Percentiles rank a stretch among this genome's conserved stretches.
Conservation (phyloP, 2,329 filamentous ascomycete species). For the Teratosphaeria nubilosa region DNA sequence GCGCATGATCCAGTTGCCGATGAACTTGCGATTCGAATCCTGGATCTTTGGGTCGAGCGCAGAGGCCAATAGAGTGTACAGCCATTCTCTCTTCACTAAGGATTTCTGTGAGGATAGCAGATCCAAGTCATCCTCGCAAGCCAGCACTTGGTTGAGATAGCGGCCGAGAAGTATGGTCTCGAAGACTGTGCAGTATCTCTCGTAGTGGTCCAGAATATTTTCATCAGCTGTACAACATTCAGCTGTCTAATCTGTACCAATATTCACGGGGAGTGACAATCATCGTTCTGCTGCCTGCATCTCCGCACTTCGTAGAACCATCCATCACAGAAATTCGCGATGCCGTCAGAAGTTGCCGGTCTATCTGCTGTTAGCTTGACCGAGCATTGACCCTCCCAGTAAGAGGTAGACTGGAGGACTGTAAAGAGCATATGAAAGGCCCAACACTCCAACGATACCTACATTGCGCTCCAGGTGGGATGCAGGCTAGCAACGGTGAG, state of each 20-base stretch:
- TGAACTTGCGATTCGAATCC: constrained; percentile 36
- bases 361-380: background rate
- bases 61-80: constrained; percentile 32
- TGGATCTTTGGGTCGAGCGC: constrained; percentile 33
- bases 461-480: background rate
- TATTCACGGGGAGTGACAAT: background rate
- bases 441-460: background rate
- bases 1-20: constrained; percentile 36
- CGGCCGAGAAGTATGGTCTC: constrained; percentile 40
- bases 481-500: background rate
- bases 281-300: background rate
- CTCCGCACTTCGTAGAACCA: background rate
- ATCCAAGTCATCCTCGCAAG: constrained; percentile 34
- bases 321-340: background rate
- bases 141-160: constrained; percentile 40
- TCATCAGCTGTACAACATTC: constrained; percentile 7
- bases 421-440: background rate
- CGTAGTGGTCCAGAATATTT: constrained; percentile 26
- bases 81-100: constrained; percentile 30
- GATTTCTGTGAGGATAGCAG: constrained; percentile 27
- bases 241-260: background rate
- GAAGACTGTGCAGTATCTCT: constrained; percentile 35
- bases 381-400: background rate
- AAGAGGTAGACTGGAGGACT: background rate
- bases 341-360: background rate